Base-by-base conservation (phyloP, 2,329 filamentous ascomycete genomes). In the Clarireedia hainanense region DNA sequence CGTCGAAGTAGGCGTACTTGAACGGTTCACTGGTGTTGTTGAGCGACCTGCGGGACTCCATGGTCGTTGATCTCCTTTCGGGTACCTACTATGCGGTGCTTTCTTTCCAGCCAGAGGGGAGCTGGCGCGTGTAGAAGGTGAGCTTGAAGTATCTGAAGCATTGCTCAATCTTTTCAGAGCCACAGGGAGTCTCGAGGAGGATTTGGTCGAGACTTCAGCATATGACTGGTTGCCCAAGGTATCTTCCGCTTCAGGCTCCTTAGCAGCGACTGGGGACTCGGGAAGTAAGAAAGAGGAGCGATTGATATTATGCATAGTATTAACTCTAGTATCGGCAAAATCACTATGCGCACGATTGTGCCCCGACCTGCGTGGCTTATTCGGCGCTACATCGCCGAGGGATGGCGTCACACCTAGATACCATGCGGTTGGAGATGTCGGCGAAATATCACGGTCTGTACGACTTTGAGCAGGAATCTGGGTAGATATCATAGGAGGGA, bases 341-440 rank as follows among this genome's bases (percentile, higher is more conserved):
- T 89, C 85, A 70, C 85, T 89, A 60, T 78, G 79, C 47, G 80
- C 79, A 55, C 81, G 73, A 52, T 69, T 71, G 59, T 78, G 79
- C 52, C 67, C 68, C 61, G 74, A 75, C 47, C 58, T 62, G 36
- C 55, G 50, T 37, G 60, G 39, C 48, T 63, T 62, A 40, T 64
- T 61, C 39, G 59, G 57, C 46, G 64, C 62, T 50, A 67, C 63
- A 59, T 65, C 70, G 57, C 76, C 75, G 20, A 76, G 63, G 42
- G 72, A 71, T 30, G 73, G 70, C 14, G 72, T 71, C 17, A 71
- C 70, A 42, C 74, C 75, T 23, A 64, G 76, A 69, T 86, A 86
- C 81, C 83, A 87, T 56, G 83, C 82, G 43, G 81, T 84, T 10
- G 85, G 84, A 4, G 85, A 89, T 14, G 80, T 71, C 14, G 83